A percentile compares a stretch with the other conserved stretches of the same genome.
These are phyloP conservation scores for Stygiomarasmius scandens DNA, from an alignment of 1,284 basidiomycete species.

Conservation along the genomic window DNA sequence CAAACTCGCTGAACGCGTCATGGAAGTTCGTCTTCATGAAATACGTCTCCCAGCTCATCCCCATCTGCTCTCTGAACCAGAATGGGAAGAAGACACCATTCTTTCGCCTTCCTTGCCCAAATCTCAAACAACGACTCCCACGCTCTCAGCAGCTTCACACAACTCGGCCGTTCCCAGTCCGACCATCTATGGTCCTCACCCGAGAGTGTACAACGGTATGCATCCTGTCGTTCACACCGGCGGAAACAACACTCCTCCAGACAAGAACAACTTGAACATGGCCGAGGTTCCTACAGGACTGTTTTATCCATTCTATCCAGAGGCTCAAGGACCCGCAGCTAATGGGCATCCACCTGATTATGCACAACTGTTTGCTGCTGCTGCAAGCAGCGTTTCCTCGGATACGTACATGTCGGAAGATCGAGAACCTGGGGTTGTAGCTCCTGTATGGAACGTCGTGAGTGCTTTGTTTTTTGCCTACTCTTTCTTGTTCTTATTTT, in stretches of 20 bases:
- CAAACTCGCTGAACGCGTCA: slow-evolving; percentile 74
- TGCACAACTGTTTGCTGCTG: slow-evolving; percentile 55
- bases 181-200: slow-evolving; percentile 38
- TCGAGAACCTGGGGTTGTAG: slow-evolving; percentile 33
- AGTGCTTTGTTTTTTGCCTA: too few relatives aligned
- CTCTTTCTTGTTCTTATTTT: too few relatives aligned
- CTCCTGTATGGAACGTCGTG: slow-evolving; percentile 3
- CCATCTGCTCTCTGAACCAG: slow-evolving; percentile 64
- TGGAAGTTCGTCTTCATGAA: slow-evolving; percentile 65
- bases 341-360: slow-evolving; percentile 45
- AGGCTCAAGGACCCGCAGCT: slow-evolving; percentile 30
- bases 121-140: slow-evolving; percentile 50
- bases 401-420: slow-evolving; percentile 71
- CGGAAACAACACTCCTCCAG: slow-evolving; percentile 38
- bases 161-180: neutral
- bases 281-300: slow-evolving; percentile 65
- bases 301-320: slow-evolving; percentile 77
- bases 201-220: slow-evolving; percentile 35
- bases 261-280: slow-evolving; percentile 32
- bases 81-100: slow-evolving; percentile 61
- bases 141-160: slow-evolving; percentile 27
- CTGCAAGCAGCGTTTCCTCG: slow-evolving; percentile 47
- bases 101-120: slow-evolving; percentile 25
- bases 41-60: slow-evolving; percentile 60
- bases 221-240: slow-evolving; percentile 29